Evolutionary conservation across 345 rosid genomes (phyloP), one percentile per base, ranked within the genome.

Genomic region (Trapa bicornis): DNA sequence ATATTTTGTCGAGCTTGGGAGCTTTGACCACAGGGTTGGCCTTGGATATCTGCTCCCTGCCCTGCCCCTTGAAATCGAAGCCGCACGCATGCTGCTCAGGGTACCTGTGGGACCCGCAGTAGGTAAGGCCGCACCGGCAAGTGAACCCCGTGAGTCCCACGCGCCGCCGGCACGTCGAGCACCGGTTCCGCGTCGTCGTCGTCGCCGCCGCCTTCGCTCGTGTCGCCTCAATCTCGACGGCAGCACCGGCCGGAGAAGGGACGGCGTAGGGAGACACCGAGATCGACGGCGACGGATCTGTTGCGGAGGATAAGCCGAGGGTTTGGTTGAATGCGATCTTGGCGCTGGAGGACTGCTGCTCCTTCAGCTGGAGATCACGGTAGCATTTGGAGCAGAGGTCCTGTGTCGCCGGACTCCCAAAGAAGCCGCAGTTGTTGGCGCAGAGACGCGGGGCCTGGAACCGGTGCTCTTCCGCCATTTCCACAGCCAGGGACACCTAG

Each of bases 401-500:
- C 71, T 80, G 89, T 0, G 89, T 92, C 3, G 98, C 79, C 47
- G 92, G 86, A 69, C 83, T 70, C 6, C 98, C 98, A 61, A 89
- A 92, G 75, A 92, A 92, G 1, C 94, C 96, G 67, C 98, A 92
- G 75, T 89, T 85, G 87, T 89, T 92, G 3, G 67, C 89, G 75
- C 98, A 89, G 52, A 82, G 75, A 37, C 72, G 72, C 43, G 69
- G 94, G 5, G 89, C 86, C 70, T 84, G 94, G 54, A 83, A 76
- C 70, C 96, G 78, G 75, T 86, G 96, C 65, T 92, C 96, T 70
- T 92, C 94, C 69, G 96, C 91, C 98, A 91, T 89, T n/a, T 41
- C 47, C 6, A 54, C 33, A 54, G 16, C 57, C 57, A 47, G 52
- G 56, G 9, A n/a, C 29, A 22, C 58, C 33, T 17, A 32, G 58